Evolutionary conservation across 2,329 filamentous ascomycete genomes (phyloP).

Genomic region (Calonectria henricotiae): DNA sequence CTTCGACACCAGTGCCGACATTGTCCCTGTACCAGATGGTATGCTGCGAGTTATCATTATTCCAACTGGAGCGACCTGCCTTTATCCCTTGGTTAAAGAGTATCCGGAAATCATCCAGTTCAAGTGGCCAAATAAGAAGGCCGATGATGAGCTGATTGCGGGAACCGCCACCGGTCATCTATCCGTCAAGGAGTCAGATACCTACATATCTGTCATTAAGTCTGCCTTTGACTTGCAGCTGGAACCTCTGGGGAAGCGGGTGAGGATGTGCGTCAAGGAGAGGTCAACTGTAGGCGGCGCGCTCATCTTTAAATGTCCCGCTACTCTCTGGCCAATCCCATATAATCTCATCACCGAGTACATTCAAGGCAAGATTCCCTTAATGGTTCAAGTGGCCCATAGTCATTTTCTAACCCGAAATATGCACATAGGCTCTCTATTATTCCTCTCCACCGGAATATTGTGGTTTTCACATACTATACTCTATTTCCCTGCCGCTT

Average conservation of each 20-base stretch:
- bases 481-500: background rate
- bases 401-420: background rate
- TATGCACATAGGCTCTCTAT: background rate
- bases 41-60: background rate
- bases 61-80: background rate
- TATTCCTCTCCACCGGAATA: background rate
- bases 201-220: background rate
- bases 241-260: background rate
- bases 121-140: constrained; percentile 2
- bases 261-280: background rate
- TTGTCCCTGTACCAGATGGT: background rate
- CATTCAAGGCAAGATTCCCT: background rate
- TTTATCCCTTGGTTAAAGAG: background rate
- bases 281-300: background rate
- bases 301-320: background rate
- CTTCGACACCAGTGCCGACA: background rate
- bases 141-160: background rate
- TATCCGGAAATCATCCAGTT: constrained; percentile 14
- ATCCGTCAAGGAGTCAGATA: background rate
- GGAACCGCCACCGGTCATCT: background rate
- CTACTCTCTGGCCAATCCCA: background rate
- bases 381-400: background rate
- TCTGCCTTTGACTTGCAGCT: background rate
- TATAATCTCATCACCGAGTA: background rate
- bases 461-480: constrained; percentile 11